Evolutionary conservation across 2,329 filamentous ascomycete species (phyloP), one percentile per base, ranked within the genome.

Genomic region (Colletotrichum paranaense): DNA sequence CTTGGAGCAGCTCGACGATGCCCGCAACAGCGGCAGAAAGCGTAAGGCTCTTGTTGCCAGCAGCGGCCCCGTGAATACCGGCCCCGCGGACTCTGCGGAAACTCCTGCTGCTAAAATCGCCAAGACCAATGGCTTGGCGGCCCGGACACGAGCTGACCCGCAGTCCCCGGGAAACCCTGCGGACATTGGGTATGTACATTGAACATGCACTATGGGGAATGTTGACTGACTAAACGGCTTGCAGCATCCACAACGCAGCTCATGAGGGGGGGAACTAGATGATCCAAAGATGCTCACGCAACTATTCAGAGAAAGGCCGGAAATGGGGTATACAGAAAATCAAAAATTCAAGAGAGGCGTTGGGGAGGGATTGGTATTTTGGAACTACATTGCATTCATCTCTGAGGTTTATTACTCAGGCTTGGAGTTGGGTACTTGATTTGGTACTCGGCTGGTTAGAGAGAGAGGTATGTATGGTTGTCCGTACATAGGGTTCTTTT

Each of bases 1-100:
- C 84, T 97, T 98, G 77, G 91, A 94, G 76, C 94, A 95, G 78
- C 87, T 97, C 5, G 92, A 94, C 82, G 86, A 88, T 72, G 83
- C 95, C 22, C 88, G 94, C 66, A 72, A 55, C 24, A 30, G 93
- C 56, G 93, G 92, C 59, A 92, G 94, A 81, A 92, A 90, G 75
- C 86, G 88, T 74, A 71, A 73, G 60, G 53, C 62, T 14, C 30
- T 71, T 7, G 38, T 69, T 30, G 58, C 32, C 46, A 73, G 67
- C 32, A 60, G 70, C 59, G 70, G 70, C 30, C 70, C 70, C 8
- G 55, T 55, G 42, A 24, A 58, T 7, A 26, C 62, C 12, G 65
- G 52, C 7, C 24, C 68, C 22, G 38, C 56, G 5, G 67, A 59
- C 42, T 49, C 42, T 52, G 35, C 38, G 38, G 38, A 42, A 16